Conservation (phyloP, 768 basidiomycete genomes). For the Phaffia australis region DNA sequence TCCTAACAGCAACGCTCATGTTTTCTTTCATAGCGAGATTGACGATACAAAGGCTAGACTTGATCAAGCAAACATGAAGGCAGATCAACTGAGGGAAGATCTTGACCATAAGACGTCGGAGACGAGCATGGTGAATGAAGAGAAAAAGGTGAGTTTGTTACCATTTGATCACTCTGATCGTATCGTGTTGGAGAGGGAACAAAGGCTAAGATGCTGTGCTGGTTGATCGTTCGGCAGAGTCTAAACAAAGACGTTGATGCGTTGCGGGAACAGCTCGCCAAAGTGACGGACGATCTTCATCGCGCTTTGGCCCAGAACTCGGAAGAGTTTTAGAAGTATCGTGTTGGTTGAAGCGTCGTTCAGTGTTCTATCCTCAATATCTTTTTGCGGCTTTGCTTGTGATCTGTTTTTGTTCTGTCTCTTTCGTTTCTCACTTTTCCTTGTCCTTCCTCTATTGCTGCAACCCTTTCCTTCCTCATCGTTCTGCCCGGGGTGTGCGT, state of each 20-base stretch:
- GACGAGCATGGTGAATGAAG: constrained; percentile 1
- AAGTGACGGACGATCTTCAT: no score
- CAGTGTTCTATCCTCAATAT: no score
- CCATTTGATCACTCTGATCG: background rate
- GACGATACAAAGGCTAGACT: background rate
- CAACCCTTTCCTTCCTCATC: no score
- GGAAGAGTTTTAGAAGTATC: no score
- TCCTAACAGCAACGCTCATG: background rate
- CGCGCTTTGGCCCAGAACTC: no score
- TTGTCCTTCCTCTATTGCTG: background rate
- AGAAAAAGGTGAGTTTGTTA: constrained; percentile 10
- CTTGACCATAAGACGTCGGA: background rate
- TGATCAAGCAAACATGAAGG: background rate
- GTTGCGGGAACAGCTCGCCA: no score
- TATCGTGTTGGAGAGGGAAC: no score
- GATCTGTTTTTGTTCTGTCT: background rate
- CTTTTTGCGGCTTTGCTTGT: background rate
- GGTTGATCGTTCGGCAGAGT: no score
- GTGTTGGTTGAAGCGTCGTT: no score
- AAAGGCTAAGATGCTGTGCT: no score
- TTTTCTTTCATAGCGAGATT: constrained; percentile 7
- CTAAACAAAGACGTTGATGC: no score
- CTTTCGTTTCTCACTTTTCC: background rate
- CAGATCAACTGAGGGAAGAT: background rate
- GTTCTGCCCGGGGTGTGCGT: no score